phyloP scores from a whole-genome alignment of 1,139 yeast species.

The Geotrichum reessii region DNA sequence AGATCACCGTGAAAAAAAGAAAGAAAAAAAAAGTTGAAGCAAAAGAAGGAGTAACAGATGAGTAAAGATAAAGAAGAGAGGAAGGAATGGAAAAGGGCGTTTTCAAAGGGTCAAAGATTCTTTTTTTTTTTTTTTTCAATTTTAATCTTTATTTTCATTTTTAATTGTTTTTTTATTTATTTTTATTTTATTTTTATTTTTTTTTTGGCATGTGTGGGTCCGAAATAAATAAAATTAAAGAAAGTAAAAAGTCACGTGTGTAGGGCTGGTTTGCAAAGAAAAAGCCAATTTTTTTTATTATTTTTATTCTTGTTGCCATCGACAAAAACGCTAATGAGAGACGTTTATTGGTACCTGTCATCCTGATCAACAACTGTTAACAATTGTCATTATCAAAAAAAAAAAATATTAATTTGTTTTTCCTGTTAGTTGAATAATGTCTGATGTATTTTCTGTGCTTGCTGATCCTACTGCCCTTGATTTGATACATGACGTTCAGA shows the following conservation, averaged over 20 bases:
- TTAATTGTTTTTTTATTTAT: too few relatives aligned
- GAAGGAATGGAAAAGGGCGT: not conserved
- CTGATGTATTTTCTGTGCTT: not conserved
- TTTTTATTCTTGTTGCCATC: too few relatives aligned
- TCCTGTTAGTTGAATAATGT: too few relatives aligned
- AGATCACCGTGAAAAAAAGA: not conserved
- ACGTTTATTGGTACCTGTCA: not conserved
- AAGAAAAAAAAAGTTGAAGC: not conserved
- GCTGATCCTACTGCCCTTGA: constrained; percentile 24
- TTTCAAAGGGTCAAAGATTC: not conserved
- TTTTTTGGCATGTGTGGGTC: not conserved
- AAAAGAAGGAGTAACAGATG: not conserved
- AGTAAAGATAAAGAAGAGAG: not conserved
- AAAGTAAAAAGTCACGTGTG: not conserved
- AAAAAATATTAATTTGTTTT: too few relatives aligned
- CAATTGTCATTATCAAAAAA: not conserved
- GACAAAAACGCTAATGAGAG: not conserved
- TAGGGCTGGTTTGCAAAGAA: not conserved
- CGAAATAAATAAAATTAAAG: too few relatives aligned
- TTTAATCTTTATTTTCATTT: not conserved
- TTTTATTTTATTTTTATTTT: not conserved
- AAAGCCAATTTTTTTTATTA: not conserved
- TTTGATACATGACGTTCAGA: constrained; percentile 35
- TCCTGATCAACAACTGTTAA: not conserved
- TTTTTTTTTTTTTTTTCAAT: not conserved